Conservation (phyloP, 306 rosid genomes). For the Sindora glabra region DNA sequence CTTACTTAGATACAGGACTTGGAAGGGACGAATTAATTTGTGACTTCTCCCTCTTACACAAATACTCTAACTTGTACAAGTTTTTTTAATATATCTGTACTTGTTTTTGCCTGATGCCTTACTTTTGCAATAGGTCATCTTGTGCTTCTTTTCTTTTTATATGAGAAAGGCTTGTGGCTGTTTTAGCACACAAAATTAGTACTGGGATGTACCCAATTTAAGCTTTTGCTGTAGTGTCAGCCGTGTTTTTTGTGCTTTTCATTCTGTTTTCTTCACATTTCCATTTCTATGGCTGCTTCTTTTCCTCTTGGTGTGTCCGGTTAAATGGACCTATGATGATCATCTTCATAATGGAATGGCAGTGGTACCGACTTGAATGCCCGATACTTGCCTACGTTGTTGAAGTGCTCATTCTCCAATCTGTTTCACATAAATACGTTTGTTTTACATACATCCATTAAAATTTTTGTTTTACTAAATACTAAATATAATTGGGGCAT, state of each 20-base stretch:
- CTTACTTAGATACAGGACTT: neutral
- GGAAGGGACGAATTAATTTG: neutral
- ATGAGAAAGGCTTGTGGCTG: too few relatives aligned
- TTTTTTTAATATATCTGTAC: too few relatives aligned
- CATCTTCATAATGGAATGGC: constrained; percentile 48
- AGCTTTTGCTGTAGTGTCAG: too few relatives aligned
- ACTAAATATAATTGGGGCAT: neutral
- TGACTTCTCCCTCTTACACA: neutral
- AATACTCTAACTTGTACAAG: too few relatives aligned
- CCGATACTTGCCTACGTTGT: constrained; percentile 69
- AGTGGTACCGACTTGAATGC: constrained; percentile 74
- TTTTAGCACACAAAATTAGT: too few relatives aligned
- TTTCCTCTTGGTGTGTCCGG: neutral
- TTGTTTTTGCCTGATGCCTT: too few relatives aligned
- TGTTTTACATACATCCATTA: too few relatives aligned
- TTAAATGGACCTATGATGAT: constrained; percentile 15
- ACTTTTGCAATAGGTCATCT: too few relatives aligned
- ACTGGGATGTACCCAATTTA: neutral
- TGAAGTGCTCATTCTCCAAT: constrained; percentile 60
- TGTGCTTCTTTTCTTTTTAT: too few relatives aligned
- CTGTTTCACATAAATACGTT: constrained; percentile 17
- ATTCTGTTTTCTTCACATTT: neutral
- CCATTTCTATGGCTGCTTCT: neutral
- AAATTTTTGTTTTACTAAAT: neutral
- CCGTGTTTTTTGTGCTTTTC: neutral